A percentile compares a stretch with the other conserved stretches of the same genome.
These are phyloP conservation scores for Dalbergia oliveri DNA, from an alignment of 306 rosid genomes.

Conservation along the genomic window DNA sequence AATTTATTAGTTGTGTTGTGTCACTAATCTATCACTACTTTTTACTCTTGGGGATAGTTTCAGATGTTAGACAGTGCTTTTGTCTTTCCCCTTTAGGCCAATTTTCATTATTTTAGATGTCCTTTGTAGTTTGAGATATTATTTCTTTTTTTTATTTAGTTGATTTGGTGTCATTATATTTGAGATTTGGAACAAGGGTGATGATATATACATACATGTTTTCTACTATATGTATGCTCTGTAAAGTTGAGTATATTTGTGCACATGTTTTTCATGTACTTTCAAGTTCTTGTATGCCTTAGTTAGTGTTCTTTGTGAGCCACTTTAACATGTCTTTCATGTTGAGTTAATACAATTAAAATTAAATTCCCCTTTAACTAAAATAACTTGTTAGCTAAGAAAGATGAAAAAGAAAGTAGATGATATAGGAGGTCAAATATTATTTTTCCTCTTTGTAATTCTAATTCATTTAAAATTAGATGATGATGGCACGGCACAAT, in stretches of 20 bases:
- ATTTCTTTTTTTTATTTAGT: neutral
- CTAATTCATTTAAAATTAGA: slow-evolving; percentile 16
- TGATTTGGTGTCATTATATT: neutral
- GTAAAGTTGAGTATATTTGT: neutral
- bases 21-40: neutral
- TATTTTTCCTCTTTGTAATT: neutral
- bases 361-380: no score
- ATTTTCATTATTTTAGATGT: neutral
- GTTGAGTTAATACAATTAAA: no score
- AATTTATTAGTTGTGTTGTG: neutral
- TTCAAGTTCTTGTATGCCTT: no score
- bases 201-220: neutral
- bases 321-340: no score
- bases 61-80: neutral
- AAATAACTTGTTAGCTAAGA: neutral
- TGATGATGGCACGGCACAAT: slow-evolving; percentile 18
- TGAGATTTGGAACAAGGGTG: neutral
- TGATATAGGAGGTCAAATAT: slow-evolving; percentile 21
- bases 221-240: slow-evolving; percentile 19
- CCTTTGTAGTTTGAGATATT: slow-evolving; percentile 10
- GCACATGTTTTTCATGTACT: no score
- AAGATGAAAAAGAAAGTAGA: slow-evolving; percentile 36
- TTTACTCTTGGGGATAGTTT: neutral
- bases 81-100: neutral
- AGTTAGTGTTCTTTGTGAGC: no score